Evolutionary conservation across 2,329 filamentous ascomycete species (phyloP), one percentile per base, ranked within the genome.

Genomic region (Xylaria sp.): DNA sequence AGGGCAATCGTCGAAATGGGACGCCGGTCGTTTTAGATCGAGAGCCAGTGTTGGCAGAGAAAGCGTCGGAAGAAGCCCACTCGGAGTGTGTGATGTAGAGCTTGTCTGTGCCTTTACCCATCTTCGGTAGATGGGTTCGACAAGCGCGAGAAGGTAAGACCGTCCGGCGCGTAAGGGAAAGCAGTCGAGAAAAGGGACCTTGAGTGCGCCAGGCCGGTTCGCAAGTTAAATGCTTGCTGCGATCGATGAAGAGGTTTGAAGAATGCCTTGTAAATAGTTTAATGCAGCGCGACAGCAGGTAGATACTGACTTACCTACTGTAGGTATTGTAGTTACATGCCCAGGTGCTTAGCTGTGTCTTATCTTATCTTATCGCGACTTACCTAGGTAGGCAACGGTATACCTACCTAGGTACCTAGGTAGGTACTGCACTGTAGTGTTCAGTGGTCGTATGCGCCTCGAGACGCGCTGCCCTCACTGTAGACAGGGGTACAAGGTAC

Each of bases 61-160:
- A 97, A 61, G 92, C 88, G 77, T 97, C 93, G 48, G 90, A 87
- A 5, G 93, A 97, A 7, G 92, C 89, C 95, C 95, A 99, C 83
- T 99, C 95, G 40, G 92, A 96, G 80, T 99, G 96, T 57, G 95
- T 99, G 73, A 99, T 99, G 71, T 83, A 82, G 58, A 86, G 78
- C 70, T 86, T 86, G 71, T 86, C 83, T 25, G 83, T 85, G 61
- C 80, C 80, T 78, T 82, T 82, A 3, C 80, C 80, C 80, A 82
- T 82, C 44, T 53, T 66, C n/a, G 17, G 13, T 17, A 25, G 27
- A 41, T 41, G 29, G 23, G 21, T 4, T 38, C 11, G 21, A 43
- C 13, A 23, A 19, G 21, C 11, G 25, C 10, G 31, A 51, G n/a
- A 33, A 27, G 15, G 4, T 19, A 23, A 33, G 35, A 21, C n/a